These are phyloP conservation scores for Chlorella sp. DNA, from an alignment of 139 green algal species.

Conservation along the genomic window DNA sequence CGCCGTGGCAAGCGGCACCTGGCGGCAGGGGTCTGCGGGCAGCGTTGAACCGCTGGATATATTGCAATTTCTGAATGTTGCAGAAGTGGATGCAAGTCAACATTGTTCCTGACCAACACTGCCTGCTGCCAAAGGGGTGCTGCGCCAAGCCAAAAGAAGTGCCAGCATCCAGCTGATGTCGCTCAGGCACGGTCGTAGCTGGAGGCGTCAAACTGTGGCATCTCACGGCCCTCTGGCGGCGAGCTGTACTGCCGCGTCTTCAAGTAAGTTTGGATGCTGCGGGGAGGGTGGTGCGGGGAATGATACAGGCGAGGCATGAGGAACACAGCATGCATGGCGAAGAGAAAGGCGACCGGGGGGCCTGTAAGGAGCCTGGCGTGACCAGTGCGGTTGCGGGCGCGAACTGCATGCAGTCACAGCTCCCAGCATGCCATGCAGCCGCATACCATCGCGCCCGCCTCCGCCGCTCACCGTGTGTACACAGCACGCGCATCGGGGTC, in stretches of 20 bases:
- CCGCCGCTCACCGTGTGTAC: conserved; percentile 34
- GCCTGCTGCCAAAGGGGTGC: no score
- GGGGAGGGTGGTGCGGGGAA: background rate
- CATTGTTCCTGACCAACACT: no score
- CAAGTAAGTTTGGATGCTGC: conserved; percentile 62
- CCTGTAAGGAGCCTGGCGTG: no score
- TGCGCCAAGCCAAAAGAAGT: no score
- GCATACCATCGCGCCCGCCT: background rate
- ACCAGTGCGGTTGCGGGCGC: no score
- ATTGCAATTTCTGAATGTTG: no score
- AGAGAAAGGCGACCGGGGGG: background rate
- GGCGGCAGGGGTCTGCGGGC: no score
- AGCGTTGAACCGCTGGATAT: no score
- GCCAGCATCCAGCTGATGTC: background rate
- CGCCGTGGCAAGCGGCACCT: no score
- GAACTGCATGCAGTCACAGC: background rate
- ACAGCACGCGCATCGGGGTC: conserved; percentile 56
- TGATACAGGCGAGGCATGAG: background rate
- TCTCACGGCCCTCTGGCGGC: conserved; percentile 63
- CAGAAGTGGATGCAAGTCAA: no score
- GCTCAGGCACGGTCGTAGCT: conserved; percentile 43
- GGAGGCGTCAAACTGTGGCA: conserved; percentile 64
- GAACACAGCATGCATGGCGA: background rate
- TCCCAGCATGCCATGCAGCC: background rate
- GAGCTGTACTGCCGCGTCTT: conserved; percentile 29